Percentiles rank a stretch among this genome's conserved stretches.
These are phyloP conservation scores for Thalassiosira hispida DNA, from an alignment of 352 stramenopile species.

Conservation along the genomic window DNA sequence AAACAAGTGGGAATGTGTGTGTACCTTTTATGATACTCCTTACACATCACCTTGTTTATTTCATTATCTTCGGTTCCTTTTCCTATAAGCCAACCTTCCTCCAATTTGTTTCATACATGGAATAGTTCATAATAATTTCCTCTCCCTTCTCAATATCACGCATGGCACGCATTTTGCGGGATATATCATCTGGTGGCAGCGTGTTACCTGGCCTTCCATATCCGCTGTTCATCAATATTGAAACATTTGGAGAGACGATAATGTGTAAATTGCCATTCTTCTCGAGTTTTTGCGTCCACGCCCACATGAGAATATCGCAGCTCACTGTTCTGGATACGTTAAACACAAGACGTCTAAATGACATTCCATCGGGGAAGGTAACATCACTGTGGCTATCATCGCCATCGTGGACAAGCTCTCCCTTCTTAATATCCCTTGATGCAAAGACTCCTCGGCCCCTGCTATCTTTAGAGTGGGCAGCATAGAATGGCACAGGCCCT, in stretches of 20 bases:
- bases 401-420: constrained; percentile 40
- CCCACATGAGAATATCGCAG: constrained; percentile 38
- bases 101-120: constrained; percentile 30
- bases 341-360: constrained; percentile 32
- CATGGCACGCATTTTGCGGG: neutral
- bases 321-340: constrained; percentile 25
- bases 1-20: no score
- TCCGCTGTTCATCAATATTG: constrained; percentile 27
- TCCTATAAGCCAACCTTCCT: constrained; percentile 26
- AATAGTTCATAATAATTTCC: constrained; percentile 35
- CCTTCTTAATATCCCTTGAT: constrained; percentile 44
- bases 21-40: no score
- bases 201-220: no score
- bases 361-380: neutral
- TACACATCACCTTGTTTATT: no score
- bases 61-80: no score
- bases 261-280: constrained; percentile 7
- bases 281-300: constrained; percentile 34
- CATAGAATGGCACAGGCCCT: constrained; percentile 21
- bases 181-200: no score
- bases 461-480: neutral
- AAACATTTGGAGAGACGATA: constrained; percentile 26
- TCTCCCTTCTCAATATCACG: constrained; percentile 34
- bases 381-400: constrained; percentile 20
- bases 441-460: constrained; percentile 37